Conservation (phyloP, 306 rosid species). For the Vigna angularis region DNA sequence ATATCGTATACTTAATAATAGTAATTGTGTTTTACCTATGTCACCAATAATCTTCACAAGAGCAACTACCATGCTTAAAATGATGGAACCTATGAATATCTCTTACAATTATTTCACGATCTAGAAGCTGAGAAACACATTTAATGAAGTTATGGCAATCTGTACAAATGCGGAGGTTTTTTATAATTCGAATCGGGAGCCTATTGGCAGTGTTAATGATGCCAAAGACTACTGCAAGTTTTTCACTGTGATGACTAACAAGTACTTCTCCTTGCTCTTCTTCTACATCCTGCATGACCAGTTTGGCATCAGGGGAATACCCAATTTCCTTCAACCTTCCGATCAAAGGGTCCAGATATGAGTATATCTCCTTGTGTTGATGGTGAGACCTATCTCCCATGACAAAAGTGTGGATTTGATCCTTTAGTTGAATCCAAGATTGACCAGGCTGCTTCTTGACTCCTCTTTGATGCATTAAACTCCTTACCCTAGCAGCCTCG, state of each 20-base stretch:
- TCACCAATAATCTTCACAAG: constrained; percentile 89
- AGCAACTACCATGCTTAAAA: constrained; percentile 69
- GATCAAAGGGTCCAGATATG: constrained; percentile 59
- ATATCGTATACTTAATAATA: constrained; percentile 16
- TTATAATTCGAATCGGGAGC: constrained; percentile 72
- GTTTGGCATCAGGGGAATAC: constrained; percentile 58
- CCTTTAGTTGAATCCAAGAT: constrained; percentile 82
- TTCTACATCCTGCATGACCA: constrained; percentile 78
- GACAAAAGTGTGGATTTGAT: constrained; percentile 67
- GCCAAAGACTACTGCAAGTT: constrained; percentile 68
- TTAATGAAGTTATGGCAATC: constrained; percentile 82
- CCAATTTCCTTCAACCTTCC: constrained; percentile 81
- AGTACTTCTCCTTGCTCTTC: constrained; percentile 79
- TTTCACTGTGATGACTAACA: constrained; percentile 80
- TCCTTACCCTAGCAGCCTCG: constrained; percentile 73
- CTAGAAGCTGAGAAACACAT: constrained; percentile 71
- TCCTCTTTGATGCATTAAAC: constrained; percentile 74
- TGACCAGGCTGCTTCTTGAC: constrained; percentile 78
- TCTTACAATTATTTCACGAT: constrained; percentile 69
- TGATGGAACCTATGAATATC: constrained; percentile 77
- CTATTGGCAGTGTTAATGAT: constrained; percentile 55
- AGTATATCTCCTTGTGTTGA: constrained; percentile 56
- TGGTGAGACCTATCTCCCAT: constrained; percentile 71
- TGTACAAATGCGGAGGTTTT: constrained; percentile 70
- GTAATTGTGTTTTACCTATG: constrained; percentile 10